Evolutionary conservation across 768 basidiomycete species (phyloP).

Genomic region (Boletellus sp.): DNA sequence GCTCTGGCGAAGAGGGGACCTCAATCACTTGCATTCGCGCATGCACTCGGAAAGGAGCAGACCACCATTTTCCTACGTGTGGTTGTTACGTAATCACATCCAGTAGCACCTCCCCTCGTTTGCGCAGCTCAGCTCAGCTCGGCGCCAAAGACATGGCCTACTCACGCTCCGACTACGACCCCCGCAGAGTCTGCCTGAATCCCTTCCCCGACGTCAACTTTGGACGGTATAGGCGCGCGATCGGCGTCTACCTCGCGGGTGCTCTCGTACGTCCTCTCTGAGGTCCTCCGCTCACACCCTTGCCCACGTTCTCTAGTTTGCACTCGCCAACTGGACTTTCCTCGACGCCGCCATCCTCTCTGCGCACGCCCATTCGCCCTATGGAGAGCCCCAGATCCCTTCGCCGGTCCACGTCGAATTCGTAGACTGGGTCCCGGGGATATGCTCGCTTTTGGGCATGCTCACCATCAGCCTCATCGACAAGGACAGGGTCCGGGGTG

Average conservation of each 20-base stretch:
- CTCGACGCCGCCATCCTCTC: slow-evolving; percentile 91
- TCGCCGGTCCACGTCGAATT: slow-evolving; percentile 82
- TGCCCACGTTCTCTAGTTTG: slow-evolving; percentile 56
- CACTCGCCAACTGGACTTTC: slow-evolving; percentile 92
- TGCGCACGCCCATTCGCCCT: slow-evolving; percentile 75
- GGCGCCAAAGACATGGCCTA: slow-evolving; percentile 9
- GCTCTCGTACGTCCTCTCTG: slow-evolving; percentile 64
- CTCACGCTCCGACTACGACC: slow-evolving; percentile 71
- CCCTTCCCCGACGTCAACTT: slow-evolving; percentile 76
- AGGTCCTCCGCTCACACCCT: background rate
- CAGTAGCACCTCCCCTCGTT: background rate
- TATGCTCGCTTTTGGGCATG: slow-evolving; percentile 90
- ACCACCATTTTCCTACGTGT: background rate
- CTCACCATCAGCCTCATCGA: slow-evolving; percentile 91
- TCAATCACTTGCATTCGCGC: slow-evolving; percentile 24
- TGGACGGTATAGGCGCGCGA: slow-evolving; percentile 72
- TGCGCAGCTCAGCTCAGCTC: background rate
- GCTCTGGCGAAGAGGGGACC: slow-evolving; percentile 27
- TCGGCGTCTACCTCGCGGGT: slow-evolving; percentile 90
- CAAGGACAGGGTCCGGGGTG: slow-evolving; percentile 81
- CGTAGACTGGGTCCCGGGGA: slow-evolving; percentile 96
- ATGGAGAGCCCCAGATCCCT: slow-evolving; percentile 63
- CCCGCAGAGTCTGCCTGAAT: slow-evolving; percentile 82
- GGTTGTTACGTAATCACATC: slow-evolving; percentile 19
- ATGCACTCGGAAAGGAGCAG: background rate